Evolutionary conservation across 2,329 filamentous ascomycete genomes (phyloP).

Genomic region (Thelonectria olida): DNA sequence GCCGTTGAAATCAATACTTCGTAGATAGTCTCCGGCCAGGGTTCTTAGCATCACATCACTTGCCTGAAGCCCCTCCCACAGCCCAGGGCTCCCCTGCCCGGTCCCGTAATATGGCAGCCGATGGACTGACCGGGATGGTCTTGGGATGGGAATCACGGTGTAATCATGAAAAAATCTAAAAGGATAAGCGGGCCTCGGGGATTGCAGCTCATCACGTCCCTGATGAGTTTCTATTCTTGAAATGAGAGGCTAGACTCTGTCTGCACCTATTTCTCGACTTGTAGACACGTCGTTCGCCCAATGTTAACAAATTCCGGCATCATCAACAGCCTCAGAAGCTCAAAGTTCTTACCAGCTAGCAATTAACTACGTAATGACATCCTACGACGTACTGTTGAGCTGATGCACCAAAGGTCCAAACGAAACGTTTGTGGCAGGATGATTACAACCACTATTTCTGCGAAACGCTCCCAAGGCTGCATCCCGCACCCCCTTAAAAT

Average conservation of each 20-base stretch:
- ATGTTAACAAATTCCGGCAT: too few species aligned
- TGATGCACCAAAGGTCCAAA: neutral
- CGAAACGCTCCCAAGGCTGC: neutral
- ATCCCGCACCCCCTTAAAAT: neutral
- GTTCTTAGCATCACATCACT: neutral
- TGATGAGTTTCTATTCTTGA: neutral
- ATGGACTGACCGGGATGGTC: neutral
- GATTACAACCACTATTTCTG: neutral
- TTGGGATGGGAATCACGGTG: neutral
- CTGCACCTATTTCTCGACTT: neutral
- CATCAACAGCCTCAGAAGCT: too few species aligned
- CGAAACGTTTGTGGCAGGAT: neutral
- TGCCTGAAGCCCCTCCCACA: neutral
- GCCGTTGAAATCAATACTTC: neutral
- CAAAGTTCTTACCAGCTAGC: too few species aligned
- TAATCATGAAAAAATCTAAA: neutral
- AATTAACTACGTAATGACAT: too few species aligned
- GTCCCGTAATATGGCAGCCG: slow-evolving; percentile 16
- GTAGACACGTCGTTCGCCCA: too few species aligned
- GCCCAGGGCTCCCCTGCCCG: slow-evolving; percentile 1
- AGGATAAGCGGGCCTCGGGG: slow-evolving; percentile 12
- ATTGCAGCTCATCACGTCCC: neutral
- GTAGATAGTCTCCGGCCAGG: neutral
- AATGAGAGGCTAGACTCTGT: neutral
- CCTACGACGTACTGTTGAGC: neutral